Evolutionary conservation across 176 grass and related monocot species (phyloP).

Genomic region (Tillandsia leiboldiana): DNA sequence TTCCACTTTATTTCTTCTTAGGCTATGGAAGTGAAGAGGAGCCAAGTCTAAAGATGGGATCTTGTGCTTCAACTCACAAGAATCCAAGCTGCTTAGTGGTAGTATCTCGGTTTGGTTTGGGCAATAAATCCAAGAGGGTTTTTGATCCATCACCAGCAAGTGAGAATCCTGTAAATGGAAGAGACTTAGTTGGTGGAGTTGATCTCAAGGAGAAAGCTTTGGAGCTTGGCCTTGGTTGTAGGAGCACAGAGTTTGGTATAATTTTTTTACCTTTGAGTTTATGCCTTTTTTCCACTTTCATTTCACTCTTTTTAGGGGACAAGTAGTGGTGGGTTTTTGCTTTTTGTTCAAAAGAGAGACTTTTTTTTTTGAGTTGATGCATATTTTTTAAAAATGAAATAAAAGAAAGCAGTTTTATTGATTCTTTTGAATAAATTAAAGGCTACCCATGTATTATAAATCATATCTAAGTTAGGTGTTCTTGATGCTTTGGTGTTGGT

Average conservation of each 20-base stretch:
- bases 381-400: too few relatives aligned
- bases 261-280: background rate
- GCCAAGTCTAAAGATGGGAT: background rate
- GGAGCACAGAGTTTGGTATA: slow-evolving; percentile 13
- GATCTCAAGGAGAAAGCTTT: background rate
- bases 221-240: background rate
- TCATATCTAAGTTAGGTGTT: too few relatives aligned
- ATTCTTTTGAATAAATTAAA: too few relatives aligned
- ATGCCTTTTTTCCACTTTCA: background rate
- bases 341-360: too few relatives aligned
- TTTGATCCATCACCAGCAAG: slow-evolving; percentile 9
- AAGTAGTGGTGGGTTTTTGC: too few relatives aligned
- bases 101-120: background rate
- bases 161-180: slow-evolving; percentile 13
- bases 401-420: too few relatives aligned
- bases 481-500: background rate
- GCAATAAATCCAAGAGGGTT: slow-evolving; percentile 4
- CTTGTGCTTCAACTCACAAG: background rate
- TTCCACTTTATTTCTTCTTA: background rate
- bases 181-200: background rate
- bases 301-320: background rate
- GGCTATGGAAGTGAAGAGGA: background rate
- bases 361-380: too few relatives aligned
- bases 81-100: background rate
- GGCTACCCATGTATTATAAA: too few relatives aligned